A percentile compares a stretch with the other conserved stretches of the same genome.
Evolutionary conservation across 2,329 filamentous ascomycete genomes (phyloP).

Genomic region (Pseudofabraea citricarpa): DNA sequence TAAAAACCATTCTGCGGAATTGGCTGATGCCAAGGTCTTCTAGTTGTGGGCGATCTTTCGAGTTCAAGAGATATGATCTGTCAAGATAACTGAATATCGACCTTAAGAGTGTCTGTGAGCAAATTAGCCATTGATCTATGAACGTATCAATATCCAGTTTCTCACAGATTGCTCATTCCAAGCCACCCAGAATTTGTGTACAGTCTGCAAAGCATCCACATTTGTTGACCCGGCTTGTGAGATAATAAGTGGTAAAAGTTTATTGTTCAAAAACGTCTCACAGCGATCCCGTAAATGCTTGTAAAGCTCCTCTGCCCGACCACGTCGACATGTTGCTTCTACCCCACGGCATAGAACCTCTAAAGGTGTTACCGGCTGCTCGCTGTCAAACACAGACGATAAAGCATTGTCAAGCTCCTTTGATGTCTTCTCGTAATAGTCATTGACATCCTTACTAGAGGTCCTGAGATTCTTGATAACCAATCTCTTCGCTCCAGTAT

Average conservation of each 20-base stretch:
- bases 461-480: slow-evolving; percentile 88
- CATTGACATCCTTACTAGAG: slow-evolving; percentile 58
- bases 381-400: slow-evolving; percentile 63
- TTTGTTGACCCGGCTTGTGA: slow-evolving; percentile 46
- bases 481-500: slow-evolving; percentile 75
- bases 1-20: slow-evolving; percentile 59
- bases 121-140: slow-evolving; percentile 9
- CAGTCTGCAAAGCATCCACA: slow-evolving; percentile 56
- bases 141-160: slow-evolving; percentile 6
- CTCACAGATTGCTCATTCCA: slow-evolving; percentile 77
- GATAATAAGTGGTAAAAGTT: slow-evolving; percentile 52
- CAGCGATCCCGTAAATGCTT: slow-evolving; percentile 61
- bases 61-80: slow-evolving; percentile 77
- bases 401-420: slow-evolving; percentile 70
- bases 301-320: slow-evolving; percentile 64
- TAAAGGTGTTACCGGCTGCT: slow-evolving; percentile 64
- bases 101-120: slow-evolving; percentile 62
- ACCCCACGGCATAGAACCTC: slow-evolving; percentile 87
- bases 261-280: slow-evolving; percentile 59
- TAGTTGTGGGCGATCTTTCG: slow-evolving; percentile 64
- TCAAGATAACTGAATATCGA: slow-evolving; percentile 95
- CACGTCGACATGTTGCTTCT: slow-evolving; percentile 84
- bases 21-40: slow-evolving; percentile 75
- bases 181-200: slow-evolving; percentile 59
- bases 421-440: slow-evolving; percentile 76